These are phyloP conservation scores for Typha latifolia DNA, from an alignment of 176 grass and related monocot species.

Conservation along the genomic window DNA sequence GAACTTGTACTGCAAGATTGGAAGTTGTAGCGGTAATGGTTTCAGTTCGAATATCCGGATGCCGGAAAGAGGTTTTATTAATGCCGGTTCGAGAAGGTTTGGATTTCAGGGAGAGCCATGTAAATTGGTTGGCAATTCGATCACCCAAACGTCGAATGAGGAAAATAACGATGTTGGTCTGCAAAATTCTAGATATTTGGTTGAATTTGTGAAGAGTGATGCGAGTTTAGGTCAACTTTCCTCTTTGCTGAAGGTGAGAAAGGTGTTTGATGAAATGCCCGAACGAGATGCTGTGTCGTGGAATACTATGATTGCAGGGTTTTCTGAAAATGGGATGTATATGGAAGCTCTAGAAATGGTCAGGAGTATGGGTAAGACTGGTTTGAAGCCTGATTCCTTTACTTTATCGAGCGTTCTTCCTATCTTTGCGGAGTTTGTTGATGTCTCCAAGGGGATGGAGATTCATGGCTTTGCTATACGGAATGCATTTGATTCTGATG, in stretches of 20 bases:
- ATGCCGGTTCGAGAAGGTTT: neutral
- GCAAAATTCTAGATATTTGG: too few species aligned
- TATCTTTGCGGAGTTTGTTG: constrained; percentile 43
- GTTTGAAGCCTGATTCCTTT: constrained; percentile 47
- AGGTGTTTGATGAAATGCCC: constrained; percentile 61
- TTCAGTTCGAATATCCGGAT: neutral
- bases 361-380: constrained; percentile 41
- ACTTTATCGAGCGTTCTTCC: constrained; percentile 52
- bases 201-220: too few species aligned
- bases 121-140: neutral
- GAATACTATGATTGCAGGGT: constrained; percentile 45
- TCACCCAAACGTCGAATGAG: too few species aligned
- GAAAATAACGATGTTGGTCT: too few species aligned
- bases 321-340: constrained; percentile 33
- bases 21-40: neutral
- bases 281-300: constrained; percentile 49
- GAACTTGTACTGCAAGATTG: constrained; percentile 62
- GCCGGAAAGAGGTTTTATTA: neutral
- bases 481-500: constrained; percentile 31
- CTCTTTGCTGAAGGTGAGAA: constrained; percentile 14
- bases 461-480: constrained; percentile 47
- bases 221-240: too few species aligned
- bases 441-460: constrained; percentile 46
- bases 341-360: constrained; percentile 29
- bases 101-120: neutral